A percentile compares a stretch with the other conserved stretches of the same genome.
Evolutionary conservation across 108 stramenopile genomes (phyloP).

Genomic region (Pseudonitzschia multistriata): DNA sequence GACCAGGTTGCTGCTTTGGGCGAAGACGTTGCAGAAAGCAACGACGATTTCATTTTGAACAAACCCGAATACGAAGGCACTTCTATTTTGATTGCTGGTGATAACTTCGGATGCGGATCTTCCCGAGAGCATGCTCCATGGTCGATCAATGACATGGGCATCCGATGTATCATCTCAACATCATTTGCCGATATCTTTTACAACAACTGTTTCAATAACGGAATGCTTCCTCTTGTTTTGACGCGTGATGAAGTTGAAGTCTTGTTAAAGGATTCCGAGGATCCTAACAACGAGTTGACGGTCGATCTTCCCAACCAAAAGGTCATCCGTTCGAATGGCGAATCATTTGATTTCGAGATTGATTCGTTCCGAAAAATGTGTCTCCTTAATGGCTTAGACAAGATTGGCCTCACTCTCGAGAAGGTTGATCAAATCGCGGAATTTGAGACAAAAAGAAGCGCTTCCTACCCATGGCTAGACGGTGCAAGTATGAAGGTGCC

Average conservation of each 20-base stretch:
- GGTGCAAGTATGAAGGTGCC: conserved; percentile 87
- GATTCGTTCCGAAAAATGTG: conserved; percentile 90
- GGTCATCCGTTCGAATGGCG: conserved; percentile 83
- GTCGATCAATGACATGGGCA: conserved; percentile 92
- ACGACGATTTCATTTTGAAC: conserved; percentile 84
- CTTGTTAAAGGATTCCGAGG: conserved; percentile 67
- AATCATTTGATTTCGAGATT: conserved; percentile 79
- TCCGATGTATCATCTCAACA: conserved; percentile 87
- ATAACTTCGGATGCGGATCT: conserved; percentile 93
- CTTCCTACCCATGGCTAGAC: conserved; percentile 88
- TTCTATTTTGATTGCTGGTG: conserved; percentile 86
- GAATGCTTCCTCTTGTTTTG: conserved; percentile 89
- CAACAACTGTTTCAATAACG: conserved; percentile 97
- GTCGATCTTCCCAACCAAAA: conserved; percentile 88
- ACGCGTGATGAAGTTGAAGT: conserved; percentile 69
- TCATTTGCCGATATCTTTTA: conserved; percentile 95
- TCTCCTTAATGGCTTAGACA: conserved; percentile 90
- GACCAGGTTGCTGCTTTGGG: conserved; percentile 86
- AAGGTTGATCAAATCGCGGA: conserved; percentile 78
- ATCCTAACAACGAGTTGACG: conserved; percentile 74
- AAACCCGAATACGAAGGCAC: conserved; percentile 76
- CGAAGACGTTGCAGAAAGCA: conserved; percentile 71
- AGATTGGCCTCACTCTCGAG: conserved; percentile 91
- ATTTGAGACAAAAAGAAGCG: conserved; percentile 77
- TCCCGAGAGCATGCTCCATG: conserved; percentile 95